phyloP scores from a whole-genome alignment of 352 stramenopile species.

The Pythium volutum region DNA sequence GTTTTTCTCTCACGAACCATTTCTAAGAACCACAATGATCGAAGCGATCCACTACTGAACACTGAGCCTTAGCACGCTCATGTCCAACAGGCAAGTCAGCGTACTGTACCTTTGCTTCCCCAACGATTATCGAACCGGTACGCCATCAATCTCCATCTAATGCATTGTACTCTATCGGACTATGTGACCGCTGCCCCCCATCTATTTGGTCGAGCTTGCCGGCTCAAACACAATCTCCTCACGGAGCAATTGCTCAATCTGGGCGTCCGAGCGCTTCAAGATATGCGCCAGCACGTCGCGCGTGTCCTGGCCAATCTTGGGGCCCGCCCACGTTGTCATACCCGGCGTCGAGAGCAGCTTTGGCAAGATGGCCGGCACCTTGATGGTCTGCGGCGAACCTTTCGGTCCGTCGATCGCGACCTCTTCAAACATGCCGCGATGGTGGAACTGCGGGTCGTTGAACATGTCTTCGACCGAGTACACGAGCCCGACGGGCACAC shows the following conservation, averaged over 20 bases:
- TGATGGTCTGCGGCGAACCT: slow-evolving; percentile 28
- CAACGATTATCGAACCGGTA: too few species aligned
- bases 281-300: slow-evolving; percentile 53
- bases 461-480: slow-evolving; percentile 84
- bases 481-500: slow-evolving; percentile 64
- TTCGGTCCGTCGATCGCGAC: slow-evolving; percentile 40
- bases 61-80: too few species aligned
- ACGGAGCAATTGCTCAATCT: slow-evolving; percentile 53
- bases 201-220: not conserved
- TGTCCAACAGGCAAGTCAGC: too few species aligned
- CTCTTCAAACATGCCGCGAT: slow-evolving; percentile 78
- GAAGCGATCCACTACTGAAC: too few species aligned
- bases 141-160: too few species aligned
- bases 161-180: not conserved
- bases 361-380: slow-evolving; percentile 73
- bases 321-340: slow-evolving; percentile 57
- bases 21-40: too few species aligned
- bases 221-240: slow-evolving; percentile 74
- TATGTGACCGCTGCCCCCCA: not conserved
- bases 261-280: slow-evolving; percentile 43
- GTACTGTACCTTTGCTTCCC: too few species aligned
- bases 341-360: slow-evolving; percentile 66
- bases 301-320: slow-evolving; percentile 71
- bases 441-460: slow-evolving; percentile 60
- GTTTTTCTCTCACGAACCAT: too few species aligned